Evolutionary conservation across 805 yeast species (phyloP), one percentile per base, ranked within the genome.

Genomic region (Metschnikowia baotianmanensis): DNA sequence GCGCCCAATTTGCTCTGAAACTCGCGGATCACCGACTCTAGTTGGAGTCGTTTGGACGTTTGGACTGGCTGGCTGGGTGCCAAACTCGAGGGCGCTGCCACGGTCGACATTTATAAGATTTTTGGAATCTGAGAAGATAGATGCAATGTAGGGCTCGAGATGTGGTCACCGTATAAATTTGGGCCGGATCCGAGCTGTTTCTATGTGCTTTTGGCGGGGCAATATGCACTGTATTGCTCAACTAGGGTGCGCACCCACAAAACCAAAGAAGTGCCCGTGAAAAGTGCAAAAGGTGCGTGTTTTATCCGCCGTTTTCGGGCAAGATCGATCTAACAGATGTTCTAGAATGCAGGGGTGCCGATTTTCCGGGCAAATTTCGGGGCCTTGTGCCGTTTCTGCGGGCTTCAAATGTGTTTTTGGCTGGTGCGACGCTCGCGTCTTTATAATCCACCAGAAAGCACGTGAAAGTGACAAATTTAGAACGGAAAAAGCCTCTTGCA

Each of bases 1-100:
- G 74, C 69, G 2, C 96, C 97, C 43, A 91, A 62, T 45, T 75
- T 72, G 38, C 73, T 73, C 48, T 86, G 90, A 47, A 93, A 78
- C 40, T 84, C 87, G 26, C 76, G 72, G 55, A 90, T 86, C 43
- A 89, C 69, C 13, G 49, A 46, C 46, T 67, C 72, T 22, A 70
- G 52, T 37, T 69, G 70, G 26, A 54, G 49, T 25, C 71, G 46
- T 39, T 64, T 62, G 34, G 44, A 52, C 17, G 46, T 38, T 27
- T 47, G 46, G 12, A 26, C 33, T 9, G 44, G 42, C 29, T 33
- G 42, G 16, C 22, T 12, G 7, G 21, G 42, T 1, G 42, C 30
- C 25, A 31, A 27, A 2, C 38, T 12, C 12, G 47, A 31, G 11
- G 31, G 20, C 5, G 34, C 31, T 15, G 36, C 31, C 10, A 40